A percentile compares a stretch with the other conserved stretches of the same genome.
Conservation (phyloP, 2,329 filamentous ascomycete species). For the Colletotrichum sp. region DNA sequence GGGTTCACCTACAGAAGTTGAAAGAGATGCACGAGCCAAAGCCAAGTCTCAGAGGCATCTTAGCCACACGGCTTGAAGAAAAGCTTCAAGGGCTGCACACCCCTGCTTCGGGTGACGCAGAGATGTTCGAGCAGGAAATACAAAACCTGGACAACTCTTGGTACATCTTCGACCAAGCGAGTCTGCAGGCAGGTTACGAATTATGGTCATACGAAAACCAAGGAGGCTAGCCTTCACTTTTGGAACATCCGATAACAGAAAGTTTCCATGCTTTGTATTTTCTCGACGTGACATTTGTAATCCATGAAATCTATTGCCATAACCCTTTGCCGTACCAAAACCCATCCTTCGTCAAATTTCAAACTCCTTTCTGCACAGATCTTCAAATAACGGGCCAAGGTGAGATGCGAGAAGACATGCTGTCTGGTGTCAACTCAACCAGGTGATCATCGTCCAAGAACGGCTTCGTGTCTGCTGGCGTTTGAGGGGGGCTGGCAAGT, state of each 20-base stretch:
- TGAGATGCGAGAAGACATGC: slow-evolving; percentile 23
- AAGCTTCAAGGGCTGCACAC: slow-evolving; percentile 29
- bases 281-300: background rate
- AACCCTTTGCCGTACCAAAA: background rate
- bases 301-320: background rate
- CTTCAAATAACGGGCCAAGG: slow-evolving; percentile 8
- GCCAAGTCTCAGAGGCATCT: slow-evolving; percentile 26
- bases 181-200: slow-evolving; percentile 26
- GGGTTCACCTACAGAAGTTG: slow-evolving; percentile 32
- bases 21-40: slow-evolving; percentile 31
- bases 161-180: slow-evolving; percentile 31
- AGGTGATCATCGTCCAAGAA: slow-evolving; percentile 4
- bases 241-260: background rate
- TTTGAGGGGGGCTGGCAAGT: slow-evolving; percentile 22
- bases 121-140: slow-evolving; percentile 13
- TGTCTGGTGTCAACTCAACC: slow-evolving; percentile 23
- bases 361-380: background rate
- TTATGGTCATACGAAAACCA: slow-evolving; percentile 19
- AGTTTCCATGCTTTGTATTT: background rate
- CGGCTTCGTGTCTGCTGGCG: slow-evolving; percentile 17
- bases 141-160: slow-evolving; percentile 25
- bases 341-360: background rate
- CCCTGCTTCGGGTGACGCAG: slow-evolving; percentile 21
- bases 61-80: slow-evolving; percentile 28
- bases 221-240: background rate